Conservation (phyloP, 208 protist species). For the Wallacemonas collosoma region DNA sequence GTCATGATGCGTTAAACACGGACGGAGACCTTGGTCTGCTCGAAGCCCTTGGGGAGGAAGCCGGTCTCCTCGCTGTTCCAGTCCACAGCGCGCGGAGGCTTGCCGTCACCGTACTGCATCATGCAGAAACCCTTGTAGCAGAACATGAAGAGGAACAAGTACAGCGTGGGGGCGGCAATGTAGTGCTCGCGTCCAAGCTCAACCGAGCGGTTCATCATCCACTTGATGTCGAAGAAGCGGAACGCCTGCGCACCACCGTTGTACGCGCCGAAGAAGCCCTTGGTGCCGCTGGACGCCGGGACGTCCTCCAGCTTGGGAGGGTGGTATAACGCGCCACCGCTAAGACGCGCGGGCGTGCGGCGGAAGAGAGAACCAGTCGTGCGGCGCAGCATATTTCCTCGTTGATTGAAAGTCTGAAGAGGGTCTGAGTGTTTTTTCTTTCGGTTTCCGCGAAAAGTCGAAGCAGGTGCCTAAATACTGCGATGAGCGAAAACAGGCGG, state of each 20-base stretch:
- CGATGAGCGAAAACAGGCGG: no score
- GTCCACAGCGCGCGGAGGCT: conserved; percentile 82
- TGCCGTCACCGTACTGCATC: conserved; percentile 79
- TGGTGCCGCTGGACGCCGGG: conserved; percentile 50
- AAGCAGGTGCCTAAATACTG: not conserved
- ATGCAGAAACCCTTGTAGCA: conserved; percentile 82
- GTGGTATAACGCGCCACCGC: conserved; percentile 85
- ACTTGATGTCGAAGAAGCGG: conserved; percentile 89
- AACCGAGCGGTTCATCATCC: conserved; percentile 91
- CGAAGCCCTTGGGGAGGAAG: conserved; percentile 72
- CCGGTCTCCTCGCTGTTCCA: conserved; percentile 90
- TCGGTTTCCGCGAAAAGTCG: not conserved
- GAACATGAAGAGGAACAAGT: conserved; percentile 84
- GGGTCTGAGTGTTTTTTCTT: conserved; percentile 2
- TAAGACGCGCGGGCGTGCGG: conserved; percentile 67
- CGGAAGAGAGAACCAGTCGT: conserved; percentile 66
- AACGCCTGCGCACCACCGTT: conserved; percentile 62
- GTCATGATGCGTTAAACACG: conserved; percentile 35
- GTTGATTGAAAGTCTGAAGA: conserved; percentile 8
- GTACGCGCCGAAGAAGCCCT: conserved; percentile 80
- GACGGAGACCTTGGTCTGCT: conserved; percentile 68
- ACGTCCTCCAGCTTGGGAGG: conserved; percentile 81
- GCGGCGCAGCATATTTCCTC: conserved; percentile 76
- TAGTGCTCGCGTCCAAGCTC: conserved; percentile 86
- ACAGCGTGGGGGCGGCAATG: conserved; percentile 82